Base-by-base conservation (phyloP, 1,284 basidiomycete species). In the Cerioporus squamosus region DNA sequence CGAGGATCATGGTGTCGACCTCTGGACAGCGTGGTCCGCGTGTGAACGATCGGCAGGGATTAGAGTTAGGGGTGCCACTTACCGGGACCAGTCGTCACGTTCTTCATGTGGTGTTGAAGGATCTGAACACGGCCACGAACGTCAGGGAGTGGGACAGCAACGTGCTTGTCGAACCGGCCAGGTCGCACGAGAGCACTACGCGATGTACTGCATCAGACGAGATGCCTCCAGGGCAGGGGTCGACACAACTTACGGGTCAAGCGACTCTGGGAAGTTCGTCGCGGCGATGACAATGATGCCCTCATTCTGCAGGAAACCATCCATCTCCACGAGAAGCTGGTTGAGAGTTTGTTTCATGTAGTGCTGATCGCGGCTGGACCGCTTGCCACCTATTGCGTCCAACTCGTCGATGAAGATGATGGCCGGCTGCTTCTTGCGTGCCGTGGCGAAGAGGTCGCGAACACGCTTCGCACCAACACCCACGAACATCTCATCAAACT, bases 401-500 rank as follows among this genome's bases (percentile, higher is more conserved):
- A 97, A 77, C 71, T 97, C 94, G 68, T 97, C 94, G 68, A 97
- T 97, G 74, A 97, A 97, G 63, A 97, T 94, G 72, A 97, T 97
- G 53, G 88, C 93, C 2, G 97, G 97, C 58, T 97, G 87, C 72
- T 95, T 94, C 77, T 97, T 97, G 59, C 95, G 87, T 18, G 97
- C 97, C 10, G 95, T 88, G 23, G 93, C 90, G 69, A 99, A 99
- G 8, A 99, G 86, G 65, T 99, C 97, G 39, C 97, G 87, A 31
- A 99, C 94, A 26, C 97, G 90, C 74, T 97, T 97, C 31, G 97
- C 97, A 58, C 95, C 95, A 47, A 97, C 94, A 57, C 95, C 95
- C 53, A 97, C 95, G 72, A 94, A 95, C 88, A 98, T 97, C 73
- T 99, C 97, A 72, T 99, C 97, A 65, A 99, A 98, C 70, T 97